Conservation (phyloP, 75 land plant species). For the Selaginella tamariscina region DNA sequence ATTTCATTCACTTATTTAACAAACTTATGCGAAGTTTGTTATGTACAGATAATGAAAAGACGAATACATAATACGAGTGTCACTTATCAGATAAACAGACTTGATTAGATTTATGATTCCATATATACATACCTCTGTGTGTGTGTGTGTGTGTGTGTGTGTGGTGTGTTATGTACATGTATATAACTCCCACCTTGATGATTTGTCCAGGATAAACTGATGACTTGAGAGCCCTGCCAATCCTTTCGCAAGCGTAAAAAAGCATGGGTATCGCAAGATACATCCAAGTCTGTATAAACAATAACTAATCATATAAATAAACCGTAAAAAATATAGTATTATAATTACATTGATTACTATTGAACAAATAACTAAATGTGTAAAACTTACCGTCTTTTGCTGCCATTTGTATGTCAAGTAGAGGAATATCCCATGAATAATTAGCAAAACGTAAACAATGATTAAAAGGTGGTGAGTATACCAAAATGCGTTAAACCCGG, state of each 20-base stretch:
- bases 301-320: neutral
- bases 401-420: slow-evolving; percentile 43
- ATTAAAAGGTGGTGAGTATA: slow-evolving; percentile 69
- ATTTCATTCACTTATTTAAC: too few relatives aligned
- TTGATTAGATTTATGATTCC: neutral
- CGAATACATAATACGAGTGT: too few relatives aligned
- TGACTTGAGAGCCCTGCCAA: slow-evolving; percentile 26
- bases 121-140: neutral
- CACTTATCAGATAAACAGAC: too few relatives aligned
- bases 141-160: too few relatives aligned
- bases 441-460: slow-evolving; percentile 41
- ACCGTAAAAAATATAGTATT: neutral
- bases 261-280: slow-evolving; percentile 47
- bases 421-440: slow-evolving; percentile 48
- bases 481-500: slow-evolving; percentile 86
- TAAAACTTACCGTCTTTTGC: slow-evolving; percentile 46
- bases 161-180: too few relatives aligned
- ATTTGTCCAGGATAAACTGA: slow-evolving; percentile 29
- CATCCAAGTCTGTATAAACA: slow-evolving; percentile 71
- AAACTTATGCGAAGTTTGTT: too few relatives aligned
- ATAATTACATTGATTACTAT: neutral
- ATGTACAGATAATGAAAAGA: too few relatives aligned
- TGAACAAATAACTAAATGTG: too few relatives aligned
- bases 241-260: slow-evolving; percentile 45
- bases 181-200: slow-evolving; percentile 35